These are phyloP conservation scores for Salvia hispanica DNA, from an alignment of 257 asterid genomes.

Conservation along the genomic window DNA sequence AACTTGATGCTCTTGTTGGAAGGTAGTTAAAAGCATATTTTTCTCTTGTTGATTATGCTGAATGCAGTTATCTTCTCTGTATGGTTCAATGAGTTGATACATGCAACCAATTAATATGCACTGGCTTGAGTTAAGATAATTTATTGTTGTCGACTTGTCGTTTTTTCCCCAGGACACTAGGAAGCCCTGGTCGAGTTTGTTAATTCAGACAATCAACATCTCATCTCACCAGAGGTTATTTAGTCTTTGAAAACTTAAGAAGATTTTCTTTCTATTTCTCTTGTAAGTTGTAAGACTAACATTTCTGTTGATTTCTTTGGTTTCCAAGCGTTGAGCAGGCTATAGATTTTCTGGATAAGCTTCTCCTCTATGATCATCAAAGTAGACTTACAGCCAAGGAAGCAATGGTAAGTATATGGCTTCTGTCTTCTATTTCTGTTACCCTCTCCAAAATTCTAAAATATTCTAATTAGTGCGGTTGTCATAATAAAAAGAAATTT, in stretches of 20 bases:
- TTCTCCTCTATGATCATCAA: constrained; percentile 67
- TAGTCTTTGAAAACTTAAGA: constrained; percentile 13
- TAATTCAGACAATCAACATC: constrained; percentile 62
- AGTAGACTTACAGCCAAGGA: constrained; percentile 69
- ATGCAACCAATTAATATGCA: constrained; percentile 8
- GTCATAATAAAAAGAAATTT: too few relatives aligned
- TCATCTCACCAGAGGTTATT: constrained; percentile 52
- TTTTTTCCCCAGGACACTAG: constrained; percentile 47
- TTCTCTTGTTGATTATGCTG: constrained; percentile 13
- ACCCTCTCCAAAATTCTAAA: too few relatives aligned
- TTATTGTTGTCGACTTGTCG: not conserved
- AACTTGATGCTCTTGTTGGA: constrained; percentile 68
- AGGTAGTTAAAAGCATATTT: constrained; percentile 39
- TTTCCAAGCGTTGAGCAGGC: constrained; percentile 42
- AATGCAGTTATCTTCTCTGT: constrained; percentile 8
- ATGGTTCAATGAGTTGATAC: constrained; percentile 13
- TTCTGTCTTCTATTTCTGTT: not conserved
- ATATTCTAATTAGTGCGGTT: too few relatives aligned
- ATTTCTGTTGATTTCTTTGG: constrained; percentile 20
- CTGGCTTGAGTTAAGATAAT: not conserved
- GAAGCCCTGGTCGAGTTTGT: constrained; percentile 66
- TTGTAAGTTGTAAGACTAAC: constrained; percentile 11
- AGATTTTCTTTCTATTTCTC: not conserved
- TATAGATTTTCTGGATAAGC: constrained; percentile 62
- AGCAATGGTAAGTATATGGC: constrained; percentile 53